Evolutionary conservation across 441 rosid species (phyloP).

Genomic region (Gossypium davidsonii): DNA sequence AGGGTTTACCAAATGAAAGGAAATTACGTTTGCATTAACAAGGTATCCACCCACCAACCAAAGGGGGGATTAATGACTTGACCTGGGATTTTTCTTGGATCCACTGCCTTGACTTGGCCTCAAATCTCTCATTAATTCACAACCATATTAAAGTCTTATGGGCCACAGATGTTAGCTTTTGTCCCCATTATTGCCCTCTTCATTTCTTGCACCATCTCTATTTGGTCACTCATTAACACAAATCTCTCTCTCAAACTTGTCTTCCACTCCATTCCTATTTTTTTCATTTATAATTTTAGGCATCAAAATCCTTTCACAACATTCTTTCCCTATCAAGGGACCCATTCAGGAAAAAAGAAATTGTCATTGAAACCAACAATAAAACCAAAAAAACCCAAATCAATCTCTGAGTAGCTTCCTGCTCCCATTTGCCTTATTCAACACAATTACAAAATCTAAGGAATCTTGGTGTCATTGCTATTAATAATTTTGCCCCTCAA

Average conservation of each 20-base stretch:
- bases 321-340: background rate
- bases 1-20: background rate
- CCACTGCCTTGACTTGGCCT: background rate
- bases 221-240: background rate
- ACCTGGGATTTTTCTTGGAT: background rate
- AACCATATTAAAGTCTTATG: background rate
- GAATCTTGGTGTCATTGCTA: background rate
- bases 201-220: constrained; percentile 2
- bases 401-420: background rate
- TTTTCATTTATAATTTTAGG: background rate
- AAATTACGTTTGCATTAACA: background rate
- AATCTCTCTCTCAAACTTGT: background rate
- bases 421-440: background rate
- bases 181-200: background rate
- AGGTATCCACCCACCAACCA: background rate
- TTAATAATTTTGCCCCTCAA: background rate
- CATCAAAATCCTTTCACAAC: background rate
- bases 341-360: background rate
- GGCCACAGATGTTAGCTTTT: background rate
- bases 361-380: background rate
- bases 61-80: background rate
- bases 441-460: background rate
- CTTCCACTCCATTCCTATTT: background rate
- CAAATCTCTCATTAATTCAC: background rate
- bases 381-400: background rate